These are phyloP conservation scores for Penicillium desertorum DNA, from an alignment of 495 filamentous ascomycete genomes.

Conservation along the genomic window DNA sequence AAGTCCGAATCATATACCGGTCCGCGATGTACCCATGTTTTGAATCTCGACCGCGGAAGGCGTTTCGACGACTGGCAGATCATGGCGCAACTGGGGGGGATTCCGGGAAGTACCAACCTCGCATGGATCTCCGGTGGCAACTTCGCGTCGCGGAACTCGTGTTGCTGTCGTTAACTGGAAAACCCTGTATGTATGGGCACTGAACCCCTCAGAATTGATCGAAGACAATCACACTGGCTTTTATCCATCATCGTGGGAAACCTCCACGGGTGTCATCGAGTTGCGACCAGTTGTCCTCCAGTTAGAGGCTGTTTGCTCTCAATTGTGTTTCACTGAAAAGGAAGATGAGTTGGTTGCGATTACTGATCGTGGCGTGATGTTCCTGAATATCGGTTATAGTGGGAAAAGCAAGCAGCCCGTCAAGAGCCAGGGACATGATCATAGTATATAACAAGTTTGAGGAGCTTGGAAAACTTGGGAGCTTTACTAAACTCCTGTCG, in stretches of 20 bases:
- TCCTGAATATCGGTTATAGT: slow-evolving; percentile 36
- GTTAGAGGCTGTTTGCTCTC: slow-evolving; percentile 43
- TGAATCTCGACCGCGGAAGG: slow-evolving; percentile 47
- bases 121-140: slow-evolving; percentile 44
- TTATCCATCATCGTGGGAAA: slow-evolving; percentile 33
- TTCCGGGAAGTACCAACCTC: slow-evolving; percentile 39
- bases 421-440: not conserved
- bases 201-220: slow-evolving; percentile 41
- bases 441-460: not conserved
- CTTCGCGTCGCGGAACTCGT: slow-evolving; percentile 39
- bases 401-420: slow-evolving; percentile 8
- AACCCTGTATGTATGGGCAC: slow-evolving; percentile 45
- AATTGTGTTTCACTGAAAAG: slow-evolving; percentile 37
- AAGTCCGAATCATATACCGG: slow-evolving; percentile 31
- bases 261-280: slow-evolving; percentile 25
- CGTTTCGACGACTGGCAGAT: slow-evolving; percentile 38
- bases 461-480: not conserved
- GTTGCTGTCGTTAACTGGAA: slow-evolving; percentile 51
- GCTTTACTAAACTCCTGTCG: not conserved
- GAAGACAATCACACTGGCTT: slow-evolving; percentile 25
- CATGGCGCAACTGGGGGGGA: slow-evolving; percentile 43
- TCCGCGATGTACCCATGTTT: slow-evolving; percentile 34
- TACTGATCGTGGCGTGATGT: slow-evolving; percentile 49
- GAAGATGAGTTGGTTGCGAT: slow-evolving; percentile 46
- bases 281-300: slow-evolving; percentile 37